Conservation (phyloP, 495 filamentous ascomycete genomes). For the Astrothelium macrocarpum region DNA sequence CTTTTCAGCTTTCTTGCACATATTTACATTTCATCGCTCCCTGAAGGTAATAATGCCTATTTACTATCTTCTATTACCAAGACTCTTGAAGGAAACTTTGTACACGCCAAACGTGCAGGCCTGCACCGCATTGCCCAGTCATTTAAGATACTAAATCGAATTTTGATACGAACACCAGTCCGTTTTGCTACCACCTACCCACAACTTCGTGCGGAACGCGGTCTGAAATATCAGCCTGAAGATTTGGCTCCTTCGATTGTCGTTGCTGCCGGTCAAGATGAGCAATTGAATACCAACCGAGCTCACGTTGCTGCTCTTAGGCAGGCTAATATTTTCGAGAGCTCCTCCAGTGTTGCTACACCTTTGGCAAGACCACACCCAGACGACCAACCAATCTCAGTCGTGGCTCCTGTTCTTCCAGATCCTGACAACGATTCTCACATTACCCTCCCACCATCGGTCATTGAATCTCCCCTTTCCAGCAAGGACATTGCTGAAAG, state of each 20-base stretch:
- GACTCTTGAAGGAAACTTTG: not conserved
- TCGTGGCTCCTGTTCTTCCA: conserved; percentile 13
- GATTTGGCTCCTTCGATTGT: not conserved
- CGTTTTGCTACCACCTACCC: conserved; percentile 26
- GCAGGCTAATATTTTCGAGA: conserved; percentile 34
- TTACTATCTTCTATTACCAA: not conserved
- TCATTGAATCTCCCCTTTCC: conserved; percentile 14
- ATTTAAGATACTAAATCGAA: not conserved
- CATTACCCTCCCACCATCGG: conserved; percentile 24
- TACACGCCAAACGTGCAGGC: conserved; percentile 23
- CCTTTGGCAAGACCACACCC: conserved; percentile 61
- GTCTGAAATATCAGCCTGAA: not conserved
- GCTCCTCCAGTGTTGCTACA: conserved; percentile 68
- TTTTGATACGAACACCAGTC: not conserved
- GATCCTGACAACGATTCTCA: conserved; percentile 25
- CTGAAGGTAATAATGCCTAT: not conserved
- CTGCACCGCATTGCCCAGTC: conserved; percentile 25
- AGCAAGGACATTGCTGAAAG: not conserved
- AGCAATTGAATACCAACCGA: not conserved
- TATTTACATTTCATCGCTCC: conserved; percentile 19
- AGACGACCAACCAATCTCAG: conserved; percentile 27
- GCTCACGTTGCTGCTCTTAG: not conserved
- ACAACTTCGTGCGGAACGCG: conserved; percentile 8
- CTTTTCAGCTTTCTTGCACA: conserved; percentile 30
- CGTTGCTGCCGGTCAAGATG: not conserved